Conservation (phyloP, 2,329 filamentous ascomycete genomes). For the Nigrospora oryzae region DNA sequence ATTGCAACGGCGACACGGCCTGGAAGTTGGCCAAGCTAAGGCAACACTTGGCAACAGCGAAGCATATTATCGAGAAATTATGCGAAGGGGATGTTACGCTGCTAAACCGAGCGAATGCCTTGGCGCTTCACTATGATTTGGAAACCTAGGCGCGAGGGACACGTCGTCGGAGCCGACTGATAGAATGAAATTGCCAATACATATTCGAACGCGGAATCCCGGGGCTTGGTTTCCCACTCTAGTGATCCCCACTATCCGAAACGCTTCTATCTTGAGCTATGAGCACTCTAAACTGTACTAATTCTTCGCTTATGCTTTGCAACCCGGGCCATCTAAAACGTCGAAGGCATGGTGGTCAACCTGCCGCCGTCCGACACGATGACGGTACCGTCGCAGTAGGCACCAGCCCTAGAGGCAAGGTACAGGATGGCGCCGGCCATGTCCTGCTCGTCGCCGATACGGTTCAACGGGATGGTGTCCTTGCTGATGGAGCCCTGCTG, state of each 20-base stretch:
- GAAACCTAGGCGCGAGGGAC: no score
- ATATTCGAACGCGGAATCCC: no score
- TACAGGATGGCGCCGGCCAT: slow-evolving; percentile 59
- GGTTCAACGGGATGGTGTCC: slow-evolving; percentile 44
- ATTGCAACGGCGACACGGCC: no score
- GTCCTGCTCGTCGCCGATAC: slow-evolving; percentile 53
- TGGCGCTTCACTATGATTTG: no score
- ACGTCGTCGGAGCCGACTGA: no score
- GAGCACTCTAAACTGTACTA: background rate
- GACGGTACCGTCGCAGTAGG: slow-evolving; percentile 57
- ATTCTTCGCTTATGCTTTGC: background rate
- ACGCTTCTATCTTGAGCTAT: background rate
- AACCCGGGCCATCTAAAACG: slow-evolving; percentile 29
- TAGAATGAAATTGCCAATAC: background rate
- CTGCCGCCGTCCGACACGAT: slow-evolving; percentile 57
- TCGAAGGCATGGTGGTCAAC: slow-evolving; percentile 44
- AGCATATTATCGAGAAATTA: no score
- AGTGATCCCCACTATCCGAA: background rate
- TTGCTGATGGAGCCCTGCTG: slow-evolving; percentile 28
- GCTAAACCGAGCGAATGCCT: no score
- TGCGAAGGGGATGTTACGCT: no score
- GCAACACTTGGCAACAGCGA: no score
- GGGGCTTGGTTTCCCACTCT: background rate
- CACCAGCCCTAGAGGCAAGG: slow-evolving; percentile 55
- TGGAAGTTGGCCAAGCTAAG: no score